Evolutionary conservation across 148 eudicot species (phyloP).

Genomic region (Chenopodium suecicum): DNA sequence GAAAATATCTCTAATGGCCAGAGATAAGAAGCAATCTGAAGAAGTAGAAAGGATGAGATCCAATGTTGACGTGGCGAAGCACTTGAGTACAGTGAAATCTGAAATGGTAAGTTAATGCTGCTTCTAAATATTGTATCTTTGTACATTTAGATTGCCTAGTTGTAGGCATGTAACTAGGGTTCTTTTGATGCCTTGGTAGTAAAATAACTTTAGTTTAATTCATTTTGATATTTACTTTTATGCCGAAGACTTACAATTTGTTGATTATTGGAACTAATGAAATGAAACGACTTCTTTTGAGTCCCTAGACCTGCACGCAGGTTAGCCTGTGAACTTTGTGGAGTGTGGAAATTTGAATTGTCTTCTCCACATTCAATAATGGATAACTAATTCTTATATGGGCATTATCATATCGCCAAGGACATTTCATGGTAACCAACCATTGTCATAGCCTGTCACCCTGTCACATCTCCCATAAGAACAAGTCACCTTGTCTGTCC

Average conservation of each 20-base stretch:
- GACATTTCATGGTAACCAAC: neutral
- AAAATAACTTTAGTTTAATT: neutral
- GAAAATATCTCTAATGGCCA: slow-evolving; percentile 70
- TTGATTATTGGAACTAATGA: neutral
- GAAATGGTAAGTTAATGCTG: slow-evolving; percentile 61
- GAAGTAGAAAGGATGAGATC: slow-evolving; percentile 80
- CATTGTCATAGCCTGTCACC: no score
- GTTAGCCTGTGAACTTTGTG: neutral
- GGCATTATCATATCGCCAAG: neutral
- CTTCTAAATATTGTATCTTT: slow-evolving; percentile 5
- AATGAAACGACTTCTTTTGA: neutral
- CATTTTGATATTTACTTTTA: neutral
- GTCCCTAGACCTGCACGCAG: neutral
- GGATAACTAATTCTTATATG: neutral
- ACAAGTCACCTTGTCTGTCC: neutral
- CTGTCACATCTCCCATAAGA: neutral
- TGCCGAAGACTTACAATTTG: neutral
- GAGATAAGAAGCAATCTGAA: slow-evolving; percentile 69
- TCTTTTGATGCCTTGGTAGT: neutral
- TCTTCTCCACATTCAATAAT: neutral
- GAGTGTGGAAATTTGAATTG: neutral
- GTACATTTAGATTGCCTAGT: neutral
- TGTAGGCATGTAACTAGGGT: neutral
- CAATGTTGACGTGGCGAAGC: slow-evolving; percentile 75
- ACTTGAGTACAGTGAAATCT: slow-evolving; percentile 58